Conservation (phyloP, 495 filamentous ascomycete genomes). For the Xylaria acuta region DNA sequence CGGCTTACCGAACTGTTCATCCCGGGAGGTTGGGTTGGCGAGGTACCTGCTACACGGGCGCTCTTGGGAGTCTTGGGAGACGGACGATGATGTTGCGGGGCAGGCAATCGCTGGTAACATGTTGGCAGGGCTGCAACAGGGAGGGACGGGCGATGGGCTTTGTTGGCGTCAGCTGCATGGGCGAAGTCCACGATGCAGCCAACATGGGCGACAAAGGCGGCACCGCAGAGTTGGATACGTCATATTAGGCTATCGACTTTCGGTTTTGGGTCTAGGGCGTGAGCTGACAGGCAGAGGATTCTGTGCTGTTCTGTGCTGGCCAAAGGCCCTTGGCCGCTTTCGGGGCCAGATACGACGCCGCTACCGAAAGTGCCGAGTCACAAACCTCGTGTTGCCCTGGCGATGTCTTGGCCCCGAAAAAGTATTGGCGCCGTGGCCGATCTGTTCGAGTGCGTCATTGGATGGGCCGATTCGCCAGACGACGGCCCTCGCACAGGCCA, state of each 20-base stretch:
- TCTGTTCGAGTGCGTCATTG: conserved; percentile 16
- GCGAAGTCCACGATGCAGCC: too few relatives aligned
- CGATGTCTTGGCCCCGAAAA: conserved; percentile 28
- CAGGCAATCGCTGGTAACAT: not conserved
- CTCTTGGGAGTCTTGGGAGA: not conserved
- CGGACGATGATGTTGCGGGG: conserved; percentile 15
- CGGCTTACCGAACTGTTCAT: not conserved
- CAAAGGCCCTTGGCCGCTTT: conserved; percentile 8
- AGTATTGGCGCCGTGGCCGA: conserved; percentile 19
- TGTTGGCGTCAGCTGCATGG: conserved; percentile 6
- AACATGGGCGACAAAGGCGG: conserved; percentile 26
- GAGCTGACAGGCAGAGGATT: conserved; percentile 14
- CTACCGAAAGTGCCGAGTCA: conserved; percentile 37
- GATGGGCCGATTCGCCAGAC: not conserved
- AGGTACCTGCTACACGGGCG: not conserved
- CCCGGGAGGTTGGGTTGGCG: conserved; percentile 11
- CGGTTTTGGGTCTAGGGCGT: conserved; percentile 33
- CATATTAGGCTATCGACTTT: conserved; percentile 37
- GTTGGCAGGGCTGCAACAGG: conserved; percentile 1
- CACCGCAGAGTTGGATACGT: conserved; percentile 33
- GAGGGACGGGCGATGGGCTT: not conserved
- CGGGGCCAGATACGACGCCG: conserved; percentile 26
- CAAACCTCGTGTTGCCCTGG: conserved; percentile 42
- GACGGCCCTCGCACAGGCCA: not conserved
- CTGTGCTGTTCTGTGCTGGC: conserved; percentile 12